These are phyloP conservation scores for Scutellaria minor DNA, from an alignment of 257 asterid species.

Conservation along the genomic window DNA sequence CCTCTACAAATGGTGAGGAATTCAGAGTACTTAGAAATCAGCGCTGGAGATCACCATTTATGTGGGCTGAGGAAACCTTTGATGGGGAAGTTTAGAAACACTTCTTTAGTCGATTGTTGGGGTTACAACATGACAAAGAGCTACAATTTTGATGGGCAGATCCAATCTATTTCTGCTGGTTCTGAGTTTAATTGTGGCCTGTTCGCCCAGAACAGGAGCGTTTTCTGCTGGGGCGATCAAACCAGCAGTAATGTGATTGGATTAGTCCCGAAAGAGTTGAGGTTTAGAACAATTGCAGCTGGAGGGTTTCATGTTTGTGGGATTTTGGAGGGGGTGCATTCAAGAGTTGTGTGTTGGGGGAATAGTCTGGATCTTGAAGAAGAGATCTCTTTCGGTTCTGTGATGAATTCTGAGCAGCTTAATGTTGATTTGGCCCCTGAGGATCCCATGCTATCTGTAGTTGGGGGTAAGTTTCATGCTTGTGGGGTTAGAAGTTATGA, in stretches of 20 bases:
- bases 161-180: constrained; percentile 86
- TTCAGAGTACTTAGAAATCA: constrained; percentile 72
- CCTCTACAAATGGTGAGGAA: constrained; percentile 49
- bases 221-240: constrained; percentile 92
- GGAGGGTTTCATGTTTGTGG: constrained; percentile 98
- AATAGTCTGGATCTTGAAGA: constrained; percentile 64
- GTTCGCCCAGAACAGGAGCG: constrained; percentile 75
- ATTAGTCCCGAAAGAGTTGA: constrained; percentile 53
- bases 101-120: constrained; percentile 87
- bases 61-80: constrained; percentile 84
- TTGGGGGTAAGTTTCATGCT: constrained; percentile 82
- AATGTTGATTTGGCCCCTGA: constrained; percentile 59
- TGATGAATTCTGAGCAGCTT: constrained; percentile 45
- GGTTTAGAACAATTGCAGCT: constrained; percentile 71
- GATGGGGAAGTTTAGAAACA: constrained; percentile 61
- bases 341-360: constrained; percentile 79
- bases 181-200: constrained; percentile 82
- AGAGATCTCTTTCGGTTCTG: constrained; percentile 46
- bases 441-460: constrained; percentile 71
- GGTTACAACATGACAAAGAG: constrained; percentile 87
- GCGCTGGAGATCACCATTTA: constrained; percentile 92
- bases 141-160: constrained; percentile 70
- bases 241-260: constrained; percentile 64
- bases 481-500: constrained; percentile 80
- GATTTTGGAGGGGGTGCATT: constrained; percentile 60